Evolutionary conservation across 164 flowering plant genomes (phyloP).

Genomic region (Stephania cephalantha): DNA sequence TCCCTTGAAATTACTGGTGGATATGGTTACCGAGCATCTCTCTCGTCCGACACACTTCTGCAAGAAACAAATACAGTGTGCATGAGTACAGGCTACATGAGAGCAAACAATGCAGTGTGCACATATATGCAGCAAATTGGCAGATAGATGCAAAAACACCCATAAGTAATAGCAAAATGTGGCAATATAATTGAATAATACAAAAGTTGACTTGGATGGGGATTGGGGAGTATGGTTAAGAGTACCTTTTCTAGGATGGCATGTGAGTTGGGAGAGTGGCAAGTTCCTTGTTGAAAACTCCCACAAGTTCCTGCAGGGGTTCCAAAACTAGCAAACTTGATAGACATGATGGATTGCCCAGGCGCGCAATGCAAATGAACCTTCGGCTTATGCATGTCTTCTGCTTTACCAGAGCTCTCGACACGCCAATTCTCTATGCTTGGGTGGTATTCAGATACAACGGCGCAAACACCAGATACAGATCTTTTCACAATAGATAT

Average conservation of each 20-base stretch:
- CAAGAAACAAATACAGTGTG: not conserved
- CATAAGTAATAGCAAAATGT: not conserved
- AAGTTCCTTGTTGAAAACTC: slow-evolving; percentile 73
- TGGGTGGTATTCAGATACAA: slow-evolving; percentile 81
- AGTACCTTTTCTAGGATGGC: slow-evolving; percentile 62
- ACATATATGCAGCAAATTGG: no score
- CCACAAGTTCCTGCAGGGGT: slow-evolving; percentile 98
- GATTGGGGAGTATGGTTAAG: not conserved
- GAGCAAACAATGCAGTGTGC: no score
- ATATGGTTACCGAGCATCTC: slow-evolving; percentile 66
- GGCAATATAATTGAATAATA: not conserved
- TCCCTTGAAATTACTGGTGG: slow-evolving; percentile 66
- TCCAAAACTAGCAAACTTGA: slow-evolving; percentile 97
- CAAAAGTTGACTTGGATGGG: not conserved
- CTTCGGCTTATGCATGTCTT: slow-evolving; percentile 65
- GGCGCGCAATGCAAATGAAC: slow-evolving; percentile 65
- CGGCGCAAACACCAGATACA: slow-evolving; percentile 69
- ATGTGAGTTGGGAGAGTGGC: slow-evolving; percentile 76
- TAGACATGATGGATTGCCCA: slow-evolving; percentile 73
- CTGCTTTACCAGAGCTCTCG: slow-evolving; percentile 58
- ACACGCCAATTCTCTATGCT: slow-evolving; percentile 71
- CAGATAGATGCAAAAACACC: not conserved
- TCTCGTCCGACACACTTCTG: slow-evolving; percentile 82
- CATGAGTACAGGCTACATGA: not conserved
- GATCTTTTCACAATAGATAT: slow-evolving; percentile 72